Evolutionary conservation across 257 asterid species (phyloP).

Genomic region (Linderniella brevidens): DNA sequence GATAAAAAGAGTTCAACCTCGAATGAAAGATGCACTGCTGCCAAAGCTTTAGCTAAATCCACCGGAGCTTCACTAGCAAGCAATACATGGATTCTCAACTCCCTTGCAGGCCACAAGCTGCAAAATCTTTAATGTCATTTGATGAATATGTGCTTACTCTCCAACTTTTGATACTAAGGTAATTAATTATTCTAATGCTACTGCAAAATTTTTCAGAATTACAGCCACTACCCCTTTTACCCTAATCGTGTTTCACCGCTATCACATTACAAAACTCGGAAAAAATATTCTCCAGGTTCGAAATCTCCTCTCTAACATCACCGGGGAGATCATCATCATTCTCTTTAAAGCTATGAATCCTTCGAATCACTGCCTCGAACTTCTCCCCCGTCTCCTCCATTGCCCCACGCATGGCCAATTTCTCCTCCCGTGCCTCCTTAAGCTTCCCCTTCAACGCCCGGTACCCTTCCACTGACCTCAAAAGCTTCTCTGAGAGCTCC

Average conservation of each 20-base stretch:
- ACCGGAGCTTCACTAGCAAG: constrained; percentile 44
- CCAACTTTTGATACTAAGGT: neutral
- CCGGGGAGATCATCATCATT: constrained; percentile 11
- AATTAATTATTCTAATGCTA: constrained; percentile 4
- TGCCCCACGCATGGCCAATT: constrained; percentile 10
- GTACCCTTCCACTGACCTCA: constrained; percentile 21
- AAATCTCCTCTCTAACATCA: constrained; percentile 17
- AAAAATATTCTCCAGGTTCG: constrained; percentile 18
- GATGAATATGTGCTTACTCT: neutral
- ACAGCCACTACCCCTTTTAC: too few species aligned
- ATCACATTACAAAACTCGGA: constrained; percentile 2
- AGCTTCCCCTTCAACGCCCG: constrained; percentile 21
- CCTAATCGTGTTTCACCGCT: too few species aligned
- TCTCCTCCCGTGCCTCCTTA: constrained; percentile 22
- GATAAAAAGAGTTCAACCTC: constrained; percentile 15
- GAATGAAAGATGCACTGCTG: constrained; percentile 22
- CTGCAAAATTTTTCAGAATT: neutral
- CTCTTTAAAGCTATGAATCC: constrained; percentile 18
- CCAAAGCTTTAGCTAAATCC: constrained; percentile 47
- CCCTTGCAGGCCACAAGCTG: constrained; percentile 55
- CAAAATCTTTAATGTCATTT: constrained; percentile 17
- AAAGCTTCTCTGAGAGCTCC: constrained; percentile 26
- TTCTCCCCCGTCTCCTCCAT: constrained; percentile 21
- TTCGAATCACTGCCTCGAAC: constrained; percentile 13
- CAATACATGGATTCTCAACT: constrained; percentile 69